Conservation (phyloP, 768 basidiomycete species). For the Lactarius evosmus region DNA sequence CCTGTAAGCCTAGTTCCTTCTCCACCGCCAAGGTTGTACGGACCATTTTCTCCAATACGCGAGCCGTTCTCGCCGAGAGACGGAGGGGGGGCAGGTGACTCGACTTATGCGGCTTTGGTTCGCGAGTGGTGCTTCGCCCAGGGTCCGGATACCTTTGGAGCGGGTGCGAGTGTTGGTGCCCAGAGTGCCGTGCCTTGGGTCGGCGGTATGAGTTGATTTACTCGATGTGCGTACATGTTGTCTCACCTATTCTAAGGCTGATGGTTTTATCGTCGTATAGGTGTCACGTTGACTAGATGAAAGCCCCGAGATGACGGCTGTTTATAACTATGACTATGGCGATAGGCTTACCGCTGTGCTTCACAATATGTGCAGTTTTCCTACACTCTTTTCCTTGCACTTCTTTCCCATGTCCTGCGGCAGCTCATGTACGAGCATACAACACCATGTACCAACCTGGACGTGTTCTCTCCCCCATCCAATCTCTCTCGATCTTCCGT, state of each 20-base stretch:
- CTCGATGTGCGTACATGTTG: not conserved
- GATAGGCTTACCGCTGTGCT: not conserved
- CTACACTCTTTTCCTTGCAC: not conserved
- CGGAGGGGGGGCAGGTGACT: slow-evolving; percentile 10
- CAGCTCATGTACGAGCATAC: slow-evolving; percentile 13
- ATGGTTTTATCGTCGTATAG: not conserved
- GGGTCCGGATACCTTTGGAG: slow-evolving; percentile 21
- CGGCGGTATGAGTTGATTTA: slow-evolving; percentile 16
- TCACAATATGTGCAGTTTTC: slow-evolving; percentile 3
- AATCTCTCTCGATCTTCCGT: slow-evolving; percentile 18
- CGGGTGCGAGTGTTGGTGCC: slow-evolving; percentile 10
- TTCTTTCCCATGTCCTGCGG: not conserved
- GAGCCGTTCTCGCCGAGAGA: slow-evolving; percentile 17
- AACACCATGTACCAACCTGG: not conserved
- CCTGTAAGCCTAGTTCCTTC: slow-evolving; percentile 19
- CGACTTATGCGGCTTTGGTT: slow-evolving; percentile 26
- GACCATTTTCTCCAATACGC: slow-evolving; percentile 16
- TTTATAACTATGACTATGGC: slow-evolving; percentile 22
- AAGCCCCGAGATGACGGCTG: slow-evolving; percentile 4
- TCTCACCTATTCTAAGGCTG: not conserved
- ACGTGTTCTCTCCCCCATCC: not conserved
- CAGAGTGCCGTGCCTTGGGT: slow-evolving; percentile 24
- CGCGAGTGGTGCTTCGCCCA: slow-evolving; percentile 30
- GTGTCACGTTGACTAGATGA: not conserved
- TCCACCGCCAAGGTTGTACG: slow-evolving; percentile 19